phyloP scores from a whole-genome alignment of 305 asterid species.

The Lippia alba region DNA sequence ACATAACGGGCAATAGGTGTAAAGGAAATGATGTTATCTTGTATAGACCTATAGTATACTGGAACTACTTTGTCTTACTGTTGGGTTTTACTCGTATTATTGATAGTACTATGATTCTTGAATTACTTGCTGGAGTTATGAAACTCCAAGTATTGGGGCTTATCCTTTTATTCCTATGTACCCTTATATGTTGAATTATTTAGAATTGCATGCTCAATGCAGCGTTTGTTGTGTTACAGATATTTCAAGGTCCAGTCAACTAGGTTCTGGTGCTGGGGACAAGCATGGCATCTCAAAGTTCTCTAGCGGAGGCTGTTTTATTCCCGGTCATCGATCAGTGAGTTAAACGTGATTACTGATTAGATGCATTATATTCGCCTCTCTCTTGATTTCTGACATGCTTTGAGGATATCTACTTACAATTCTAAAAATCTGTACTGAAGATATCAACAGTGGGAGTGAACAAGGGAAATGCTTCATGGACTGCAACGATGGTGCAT shows the following conservation, averaged over 20 bases:
- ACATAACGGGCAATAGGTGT: background rate
- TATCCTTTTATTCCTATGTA: background rate
- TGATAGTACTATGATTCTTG: background rate
- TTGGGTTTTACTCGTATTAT: background rate
- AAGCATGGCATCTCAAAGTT: conserved; percentile 39
- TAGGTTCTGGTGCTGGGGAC: conserved; percentile 40
- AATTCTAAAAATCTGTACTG: conserved; percentile 28
- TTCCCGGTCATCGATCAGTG: conserved; percentile 41
- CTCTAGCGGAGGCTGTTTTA: conserved; percentile 39
- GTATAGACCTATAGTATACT: background rate
- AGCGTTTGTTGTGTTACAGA: conserved; percentile 38
- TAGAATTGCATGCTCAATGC: conserved; percentile 5
- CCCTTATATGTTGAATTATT: background rate
- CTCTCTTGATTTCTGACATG: conserved; percentile 18
- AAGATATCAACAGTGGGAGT: conserved; percentile 52
- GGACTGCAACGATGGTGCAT: conserved; percentile 49
- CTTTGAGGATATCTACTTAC: conserved; percentile 18
- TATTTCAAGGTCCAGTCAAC: conserved; percentile 45
- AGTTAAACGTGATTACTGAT: conserved; percentile 31
- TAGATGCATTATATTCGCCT: conserved; percentile 9
- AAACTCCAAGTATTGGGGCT: background rate
- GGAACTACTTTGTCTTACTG: background rate
- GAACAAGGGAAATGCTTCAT: conserved; percentile 50
- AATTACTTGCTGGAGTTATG: background rate
- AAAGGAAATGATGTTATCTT: background rate